Evolutionary conservation across 1,284 basidiomycete genomes (phyloP), one percentile per base, ranked within the genome.

Genomic region (Veloporphyrellus conicus): DNA sequence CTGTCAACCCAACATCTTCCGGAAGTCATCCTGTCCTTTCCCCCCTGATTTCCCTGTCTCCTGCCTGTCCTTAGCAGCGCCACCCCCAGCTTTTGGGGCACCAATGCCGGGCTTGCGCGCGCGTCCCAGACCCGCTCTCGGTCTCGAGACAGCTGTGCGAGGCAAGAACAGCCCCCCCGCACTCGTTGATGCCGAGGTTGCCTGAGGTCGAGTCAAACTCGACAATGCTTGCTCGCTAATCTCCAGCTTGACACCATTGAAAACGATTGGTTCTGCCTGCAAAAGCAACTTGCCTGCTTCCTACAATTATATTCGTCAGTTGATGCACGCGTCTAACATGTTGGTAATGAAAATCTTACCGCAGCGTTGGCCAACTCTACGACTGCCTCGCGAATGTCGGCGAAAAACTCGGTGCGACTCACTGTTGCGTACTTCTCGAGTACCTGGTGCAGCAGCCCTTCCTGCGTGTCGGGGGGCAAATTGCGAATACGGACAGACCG

Each of bases 401-500:
- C 65, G 55, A 90, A 87, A 2, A 94, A 74, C 59, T 93, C 89
- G 0, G 95, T 76, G 1, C 87, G 78, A 45, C 78, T 82, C 23
- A 96, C 82, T 5, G 72, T 67, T 1, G 79, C 79, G 37, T 87
- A 67, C 67, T 91, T 93, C 64, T 93, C 90, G 7, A 97, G 70
- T 0, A 73, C 71, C 71, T 97, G 93, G 59, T 97, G 93, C 19
- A 97, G 67, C 2, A 96, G 71, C 0, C 87, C 93, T 64, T 96
- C 93, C 61, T 94, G 90, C 1, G 81, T 77, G 11, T 71, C 76
- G 3, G 76, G 58, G 3, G 90, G 89, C n/a, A 97, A 73, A 40
- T 84, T 83, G 29, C 75, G 79, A 35, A 96, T 71, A 20, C 84
- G 80, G 9, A 96, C 73, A 25, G 87, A 85, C 18, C 84, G 77